phyloP scores from a whole-genome alignment of 163 green algal species.

The Scenedesmus sp. region DNA sequence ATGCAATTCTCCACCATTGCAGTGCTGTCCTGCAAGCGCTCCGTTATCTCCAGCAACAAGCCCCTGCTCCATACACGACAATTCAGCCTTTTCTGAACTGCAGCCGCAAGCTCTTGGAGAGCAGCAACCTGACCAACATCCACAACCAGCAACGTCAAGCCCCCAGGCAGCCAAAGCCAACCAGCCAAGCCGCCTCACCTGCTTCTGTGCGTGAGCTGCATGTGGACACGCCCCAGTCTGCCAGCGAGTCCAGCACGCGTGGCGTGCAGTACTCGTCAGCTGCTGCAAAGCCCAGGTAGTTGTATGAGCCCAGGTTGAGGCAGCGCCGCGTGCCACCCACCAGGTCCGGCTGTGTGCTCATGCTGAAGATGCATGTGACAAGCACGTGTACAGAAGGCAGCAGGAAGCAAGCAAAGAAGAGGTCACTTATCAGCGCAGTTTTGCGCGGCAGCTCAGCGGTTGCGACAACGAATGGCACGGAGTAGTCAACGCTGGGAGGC shows the following conservation, averaged over 20 bases:
- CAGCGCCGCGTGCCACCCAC: conserved; percentile 71
- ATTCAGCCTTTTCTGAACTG: not conserved
- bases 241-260: conserved; percentile 80
- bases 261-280: conserved; percentile 96
- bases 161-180: not conserved
- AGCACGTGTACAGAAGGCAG: not conserved
- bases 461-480: not conserved
- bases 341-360: conserved; percentile 37
- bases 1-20: not conserved
- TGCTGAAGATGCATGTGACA: conserved; percentile 30
- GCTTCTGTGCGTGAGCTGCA: conserved; percentile 77
- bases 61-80: not conserved
- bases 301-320: conserved; percentile 99
- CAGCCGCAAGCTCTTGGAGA: not conserved
- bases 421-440: not conserved
- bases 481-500: not conserved
- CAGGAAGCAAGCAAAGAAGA: not conserved
- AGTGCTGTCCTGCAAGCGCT: not conserved
- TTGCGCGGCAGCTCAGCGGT: not conserved
- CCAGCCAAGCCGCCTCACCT: conserved; percentile 32
- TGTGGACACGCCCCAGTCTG: conserved; percentile 72
- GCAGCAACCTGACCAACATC: not conserved
- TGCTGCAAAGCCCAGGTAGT: conserved; percentile 99
- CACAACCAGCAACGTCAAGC: not conserved
- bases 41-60: not conserved